Base-by-base conservation (phyloP, 495 filamentous ascomycete genomes). In the Physcia stellaris region DNA sequence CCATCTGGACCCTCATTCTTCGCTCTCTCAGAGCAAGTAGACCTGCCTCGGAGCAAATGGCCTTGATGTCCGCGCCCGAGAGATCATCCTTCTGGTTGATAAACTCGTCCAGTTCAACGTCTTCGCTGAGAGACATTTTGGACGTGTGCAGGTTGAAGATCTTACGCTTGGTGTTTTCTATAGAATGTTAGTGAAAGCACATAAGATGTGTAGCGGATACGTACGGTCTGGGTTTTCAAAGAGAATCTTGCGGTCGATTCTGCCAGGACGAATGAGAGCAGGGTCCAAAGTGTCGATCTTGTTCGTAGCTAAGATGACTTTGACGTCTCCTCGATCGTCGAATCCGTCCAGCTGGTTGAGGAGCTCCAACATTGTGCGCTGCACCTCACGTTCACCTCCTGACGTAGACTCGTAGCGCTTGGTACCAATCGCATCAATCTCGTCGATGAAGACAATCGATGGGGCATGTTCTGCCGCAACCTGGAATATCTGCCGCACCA, bases 301-400 rank as follows among this genome's bases (percentile, higher is more conserved):
- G 73, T 99, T 99, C 35, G 90, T 99, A 13, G 90, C 90, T 84
- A 99, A 94, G 59, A 99, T 86, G 37, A 99, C 90, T 69, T 99
- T 99, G 58, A 99, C 92, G 58, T 99, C 90, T 46, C 90, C 90
- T 47, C 90, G 81, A 59, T 99, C 90, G 60, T 99, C 90, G 62
- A 99, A 99, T 41, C 90, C 90, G 56, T 99, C 90, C 12, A 99
- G 75, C 59, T 99, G 90, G 60, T 99, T 99, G 28, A 99, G 77
- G 34, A 99, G 72, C 57, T 99, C 90, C 62, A 99, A 66, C 90
- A 99, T 99, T 33, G 90, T 99, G 49, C 90, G 77, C 66, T 99
- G 90, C 17, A 99, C 83, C 58, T 99, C 90, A 46, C 92, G 80
- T 59, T 99, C 90, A 51, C 90, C 90, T 45, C 90, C 90, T 17